Conservation (phyloP, 2,329 filamentous ascomycete species). For the Aspergillus sp. region DNA sequence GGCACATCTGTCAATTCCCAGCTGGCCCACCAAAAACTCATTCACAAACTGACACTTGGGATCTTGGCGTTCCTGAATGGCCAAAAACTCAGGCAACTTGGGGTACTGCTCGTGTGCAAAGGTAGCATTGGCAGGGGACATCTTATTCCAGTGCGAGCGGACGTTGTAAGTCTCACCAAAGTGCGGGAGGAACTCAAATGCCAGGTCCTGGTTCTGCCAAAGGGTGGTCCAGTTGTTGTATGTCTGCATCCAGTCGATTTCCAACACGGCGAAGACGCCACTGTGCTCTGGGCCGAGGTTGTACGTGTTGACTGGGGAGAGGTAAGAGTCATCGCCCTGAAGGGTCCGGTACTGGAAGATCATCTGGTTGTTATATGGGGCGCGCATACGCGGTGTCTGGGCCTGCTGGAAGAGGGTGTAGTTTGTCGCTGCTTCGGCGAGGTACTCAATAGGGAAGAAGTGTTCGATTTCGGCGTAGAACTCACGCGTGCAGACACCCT, state of each 20-base stretch:
- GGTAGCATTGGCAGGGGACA: slow-evolving; percentile 9
- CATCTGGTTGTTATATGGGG: slow-evolving; percentile 11
- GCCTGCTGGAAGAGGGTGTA: slow-evolving; percentile 9
- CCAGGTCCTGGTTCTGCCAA: slow-evolving; percentile 10
- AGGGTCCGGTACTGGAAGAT: slow-evolving; percentile 10
- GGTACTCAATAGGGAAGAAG: slow-evolving; percentile 14
- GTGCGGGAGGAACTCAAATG: slow-evolving; percentile 7
- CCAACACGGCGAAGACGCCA: slow-evolving; percentile 12
- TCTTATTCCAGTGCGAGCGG: slow-evolving; percentile 16
- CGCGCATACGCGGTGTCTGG: slow-evolving; percentile 11
- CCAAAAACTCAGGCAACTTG: slow-evolving; percentile 11
- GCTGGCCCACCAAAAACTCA: slow-evolving; percentile 10
- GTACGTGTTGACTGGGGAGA: slow-evolving; percentile 16
- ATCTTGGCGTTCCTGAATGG: slow-evolving; percentile 11
- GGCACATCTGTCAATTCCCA: slow-evolving; percentile 12
- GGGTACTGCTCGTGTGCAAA: slow-evolving; percentile 7
- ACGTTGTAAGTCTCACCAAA: slow-evolving; percentile 12
- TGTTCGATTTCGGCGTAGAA: slow-evolving; percentile 18
- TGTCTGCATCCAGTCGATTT: slow-evolving; percentile 12
- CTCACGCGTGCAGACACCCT: slow-evolving; percentile 10
- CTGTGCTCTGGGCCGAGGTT: slow-evolving; percentile 9
- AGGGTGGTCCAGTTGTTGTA: slow-evolving; percentile 13
- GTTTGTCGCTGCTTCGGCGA: slow-evolving; percentile 8
- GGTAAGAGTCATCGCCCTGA: slow-evolving; percentile 13
- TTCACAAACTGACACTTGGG: slow-evolving; percentile 16